Evolutionary conservation across 192 early-diverging fungal genomes (phyloP).

Genomic region (Mycoemilia scoparia): DNA sequence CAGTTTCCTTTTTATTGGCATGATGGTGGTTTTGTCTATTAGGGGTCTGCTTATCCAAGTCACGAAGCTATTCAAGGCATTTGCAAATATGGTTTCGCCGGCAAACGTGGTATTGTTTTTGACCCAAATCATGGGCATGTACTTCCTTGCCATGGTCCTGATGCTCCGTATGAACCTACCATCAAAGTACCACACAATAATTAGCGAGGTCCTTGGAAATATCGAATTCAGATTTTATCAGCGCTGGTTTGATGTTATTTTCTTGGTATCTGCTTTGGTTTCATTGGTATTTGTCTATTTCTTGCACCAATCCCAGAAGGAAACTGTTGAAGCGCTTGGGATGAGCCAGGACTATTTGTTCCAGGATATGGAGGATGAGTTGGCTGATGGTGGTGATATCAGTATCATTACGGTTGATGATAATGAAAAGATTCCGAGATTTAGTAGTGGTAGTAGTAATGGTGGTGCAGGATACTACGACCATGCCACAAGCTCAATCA

Average conservation of each 20-base stretch:
- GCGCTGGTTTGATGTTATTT: slow-evolving; percentile 88
- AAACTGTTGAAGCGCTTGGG: too few relatives aligned
- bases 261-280: slow-evolving; percentile 59
- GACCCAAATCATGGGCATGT: slow-evolving; percentile 82
- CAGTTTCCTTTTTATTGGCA: slow-evolving; percentile 77
- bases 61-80: slow-evolving; percentile 53
- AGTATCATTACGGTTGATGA: too few relatives aligned
- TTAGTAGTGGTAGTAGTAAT: too few relatives aligned
- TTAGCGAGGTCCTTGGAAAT: slow-evolving; percentile 56
- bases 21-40: slow-evolving; percentile 78
- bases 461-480: too few relatives aligned
- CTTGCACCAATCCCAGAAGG: slow-evolving; percentile 38
- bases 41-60: slow-evolving; percentile 73
- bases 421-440: too few relatives aligned
- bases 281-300: slow-evolving; percentile 55
- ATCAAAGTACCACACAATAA: slow-evolving; percentile 60
- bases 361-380: too few relatives aligned
- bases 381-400: too few relatives aligned
- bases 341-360: too few relatives aligned
- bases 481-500: too few relatives aligned
- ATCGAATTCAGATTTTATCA: slow-evolving; percentile 84
- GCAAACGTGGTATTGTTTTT: slow-evolving; percentile 61
- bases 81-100: slow-evolving; percentile 49
- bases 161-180: slow-evolving; percentile 86
- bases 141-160: slow-evolving; percentile 76